phyloP scores from a whole-genome alignment of 345 rosid species.

The Murraya koenigii region DNA sequence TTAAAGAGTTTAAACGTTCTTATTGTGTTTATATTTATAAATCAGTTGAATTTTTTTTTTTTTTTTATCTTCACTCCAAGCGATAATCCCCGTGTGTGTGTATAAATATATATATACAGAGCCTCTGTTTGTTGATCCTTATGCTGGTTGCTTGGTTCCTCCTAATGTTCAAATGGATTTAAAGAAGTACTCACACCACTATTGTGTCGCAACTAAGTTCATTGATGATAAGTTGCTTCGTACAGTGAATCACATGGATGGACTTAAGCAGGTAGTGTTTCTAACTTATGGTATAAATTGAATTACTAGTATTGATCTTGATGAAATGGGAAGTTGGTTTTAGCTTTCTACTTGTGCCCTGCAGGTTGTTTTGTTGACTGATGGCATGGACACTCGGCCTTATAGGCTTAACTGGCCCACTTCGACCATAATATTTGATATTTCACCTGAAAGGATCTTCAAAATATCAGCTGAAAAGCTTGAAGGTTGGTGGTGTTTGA shows the following conservation, averaged over 20 bases:
- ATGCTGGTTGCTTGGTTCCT: conserved; percentile 77
- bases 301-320: conserved; percentile 2
- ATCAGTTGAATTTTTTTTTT: too few relatives aligned
- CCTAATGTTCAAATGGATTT: conserved; percentile 39
- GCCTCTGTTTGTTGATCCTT: conserved; percentile 83
- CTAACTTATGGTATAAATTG: not conserved
- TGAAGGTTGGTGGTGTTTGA: conserved; percentile 44
- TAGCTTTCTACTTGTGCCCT: conserved; percentile 15
- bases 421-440: conserved; percentile 76
- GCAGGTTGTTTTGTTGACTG: conserved; percentile 86
- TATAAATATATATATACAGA: conserved; percentile 40
- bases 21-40: too few relatives aligned
- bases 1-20: not conserved
- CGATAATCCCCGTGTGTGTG: too few relatives aligned
- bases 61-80: too few relatives aligned
- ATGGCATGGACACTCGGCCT: conserved; percentile 96
- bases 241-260: conserved; percentile 57
- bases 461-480: conserved; percentile 56
- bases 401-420: conserved; percentile 88
- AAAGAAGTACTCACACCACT: conserved; percentile 47
- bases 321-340: conserved; percentile 4
- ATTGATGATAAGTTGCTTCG: conserved; percentile 77
- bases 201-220: conserved; percentile 77
- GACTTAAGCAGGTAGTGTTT: conserved; percentile 68
- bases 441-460: conserved; percentile 65